Base-by-base conservation (phyloP, 2,329 filamentous ascomycete species). In the Berkeleyomyces basicola region DNA sequence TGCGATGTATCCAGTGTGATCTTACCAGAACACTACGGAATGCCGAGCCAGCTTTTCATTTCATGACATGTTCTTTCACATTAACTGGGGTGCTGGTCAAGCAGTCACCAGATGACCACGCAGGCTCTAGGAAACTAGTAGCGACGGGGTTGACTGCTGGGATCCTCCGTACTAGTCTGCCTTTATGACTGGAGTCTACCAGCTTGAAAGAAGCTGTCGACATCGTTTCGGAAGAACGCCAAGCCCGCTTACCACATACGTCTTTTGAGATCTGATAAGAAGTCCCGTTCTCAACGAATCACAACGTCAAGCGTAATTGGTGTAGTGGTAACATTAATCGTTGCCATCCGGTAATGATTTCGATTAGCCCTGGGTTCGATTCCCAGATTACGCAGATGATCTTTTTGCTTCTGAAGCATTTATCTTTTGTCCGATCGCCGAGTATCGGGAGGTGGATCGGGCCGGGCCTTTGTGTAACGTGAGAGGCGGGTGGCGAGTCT, bases 341-440 rank as follows among this genome's bases (percentile, higher is more conserved):
- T 59, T 59, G 57, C 57, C 57, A 59, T 59, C n/a, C 9, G 40
- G 57, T 37, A 46, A 59, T 59, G 57, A 59, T 59, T 59, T 46
- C 57, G 57, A 46, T 59, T 46, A 59, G 57, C 57, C 57, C 57
- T 59, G 57, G 57, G 57, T 46, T 59, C 40, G 57, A 59, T 59
- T 46, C 57, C 57, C 23, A 59, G 57, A 59, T 59, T 59, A 59
- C 57, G 57, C 57, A 59, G n/a, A 10, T 16, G 14, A 23, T 36
- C 4, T 53, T 11, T 11, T 40, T 40, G 37, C 5, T n/a, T 5
- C 33, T 1, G 53, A 1, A 9, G 7, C 31, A 43, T 11, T 14
- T 11, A 33, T 33, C 40, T 58, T 42, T 58, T 42, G 6, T 33
- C n/a, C 42, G 11, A 0, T 7, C n/a, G 9, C 88, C 0, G 75